Evolutionary conservation across 2,329 filamentous ascomycete species (phyloP), one percentile per base, ranked within the genome.

Genomic region (Pseudogymnoascus verrucosus): DNA sequence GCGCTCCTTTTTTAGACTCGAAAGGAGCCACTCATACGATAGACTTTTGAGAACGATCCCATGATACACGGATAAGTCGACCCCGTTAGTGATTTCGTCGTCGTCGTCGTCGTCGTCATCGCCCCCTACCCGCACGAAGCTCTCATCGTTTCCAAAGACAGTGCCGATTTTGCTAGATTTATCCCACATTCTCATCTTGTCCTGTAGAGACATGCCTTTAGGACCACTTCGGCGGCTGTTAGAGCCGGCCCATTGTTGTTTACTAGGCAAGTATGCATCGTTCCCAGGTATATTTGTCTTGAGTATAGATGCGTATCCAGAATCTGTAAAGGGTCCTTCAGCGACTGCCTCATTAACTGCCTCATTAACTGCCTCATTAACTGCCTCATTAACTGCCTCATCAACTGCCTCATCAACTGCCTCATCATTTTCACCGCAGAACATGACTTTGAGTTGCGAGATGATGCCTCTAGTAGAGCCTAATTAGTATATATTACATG

Each of bases 161-260:
- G 61, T 16, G 44, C 28, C 8, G 8, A 57, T 62, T 54, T 66
- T 28, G 7, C 26, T 40, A 26, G 40, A 19, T 34, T 65, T 66
- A 23, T 31, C 19, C 65, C 65, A 66, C 57, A 66, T 61, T 28
- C 34, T 66, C 65, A 66, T 65, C 19, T 65, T 66, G 11, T 66
- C 65, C 40, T 54, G 1, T n/a, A 65, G 4, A 34, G 65, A 62
- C 65, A 66, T 66, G 7, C 37, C 37, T 51, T 51, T 42, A 16
- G 16, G 23, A 21, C 61, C 14, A 7, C 8, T 31, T 28, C 6
- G 47, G 14, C 23, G n/a, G 26, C n/a, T n/a, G n/a, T n/a, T n/a
- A n/a, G n/a, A n/a, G n/a, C n/a, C n/a, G n/a, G n/a, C n/a, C n/a
- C n/a, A n/a, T n/a, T n/a, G n/a, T n/a, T n/a, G n/a, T n/a, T n/a